A percentile compares a stretch with the other conserved stretches of the same genome.
phyloP scores from a whole-genome alignment of 2,329 filamentous ascomycete species.

The Raffaelea albimanens region DNA sequence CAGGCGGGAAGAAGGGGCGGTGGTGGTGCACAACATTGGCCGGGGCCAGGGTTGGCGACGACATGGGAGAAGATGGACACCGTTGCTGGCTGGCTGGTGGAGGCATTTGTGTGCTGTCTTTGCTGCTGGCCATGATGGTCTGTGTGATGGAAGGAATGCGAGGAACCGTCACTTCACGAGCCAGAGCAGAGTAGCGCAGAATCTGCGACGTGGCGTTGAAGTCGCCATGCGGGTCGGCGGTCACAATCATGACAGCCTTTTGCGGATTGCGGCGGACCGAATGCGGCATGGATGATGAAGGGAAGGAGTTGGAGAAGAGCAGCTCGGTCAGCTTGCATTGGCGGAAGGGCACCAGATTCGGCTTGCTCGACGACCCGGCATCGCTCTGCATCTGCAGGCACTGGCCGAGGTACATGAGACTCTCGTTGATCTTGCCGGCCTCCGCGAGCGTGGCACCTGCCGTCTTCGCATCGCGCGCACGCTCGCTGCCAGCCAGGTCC shows the following conservation, averaged over 20 bases:
- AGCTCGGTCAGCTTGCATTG: slow-evolving; percentile 82
- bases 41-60: slow-evolving; percentile 20
- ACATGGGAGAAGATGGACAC: slow-evolving; percentile 14
- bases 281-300: slow-evolving; percentile 37
- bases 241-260: slow-evolving; percentile 91
- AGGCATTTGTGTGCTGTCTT: neutral
- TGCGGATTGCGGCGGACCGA: slow-evolving; percentile 57
- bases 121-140: slow-evolving; percentile 43
- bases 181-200: slow-evolving; percentile 84
- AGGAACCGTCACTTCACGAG: slow-evolving; percentile 85
- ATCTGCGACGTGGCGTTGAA: slow-evolving; percentile 97
- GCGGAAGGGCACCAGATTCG: slow-evolving; percentile 59
- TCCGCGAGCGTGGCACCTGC: slow-evolving; percentile 86
- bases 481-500: slow-evolving; percentile 87
- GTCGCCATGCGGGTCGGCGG: slow-evolving; percentile 84
- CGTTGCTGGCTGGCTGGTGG: slow-evolving; percentile 8
- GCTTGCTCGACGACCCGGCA: slow-evolving; percentile 62
- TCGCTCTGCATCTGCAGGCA: slow-evolving; percentile 94
- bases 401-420: slow-evolving; percentile 94
- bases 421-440: slow-evolving; percentile 97
- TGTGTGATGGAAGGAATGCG: slow-evolving; percentile 75
- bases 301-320: slow-evolving; percentile 82
- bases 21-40: slow-evolving; percentile 16
- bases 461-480: slow-evolving; percentile 87
- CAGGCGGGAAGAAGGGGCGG: slow-evolving; percentile 32